phyloP scores from a whole-genome alignment of 257 asterid genomes.

The Fraxinus pennsylvanica region DNA sequence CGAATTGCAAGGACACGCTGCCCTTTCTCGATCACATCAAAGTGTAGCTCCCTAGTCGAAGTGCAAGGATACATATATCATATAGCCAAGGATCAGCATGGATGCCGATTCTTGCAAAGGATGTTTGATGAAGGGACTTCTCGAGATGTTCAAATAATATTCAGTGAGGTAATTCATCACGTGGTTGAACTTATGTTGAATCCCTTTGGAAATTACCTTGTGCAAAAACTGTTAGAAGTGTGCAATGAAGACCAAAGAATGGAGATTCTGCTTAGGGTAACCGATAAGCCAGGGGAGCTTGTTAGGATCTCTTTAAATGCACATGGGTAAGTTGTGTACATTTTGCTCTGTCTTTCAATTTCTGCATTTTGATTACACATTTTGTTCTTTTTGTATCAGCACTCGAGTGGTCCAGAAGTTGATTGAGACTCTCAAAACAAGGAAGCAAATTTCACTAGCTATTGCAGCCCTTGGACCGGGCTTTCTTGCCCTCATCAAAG shows the following conservation, averaged over 20 bases:
- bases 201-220: constrained; percentile 93
- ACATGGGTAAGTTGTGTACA: constrained; percentile 63
- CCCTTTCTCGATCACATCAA: constrained; percentile 43
- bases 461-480: constrained; percentile 86
- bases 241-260: constrained; percentile 88
- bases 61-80: constrained; percentile 51
- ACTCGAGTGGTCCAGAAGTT: constrained; percentile 97
- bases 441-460: constrained; percentile 62
- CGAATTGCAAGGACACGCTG: constrained; percentile 27
- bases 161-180: constrained; percentile 67
- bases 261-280: constrained; percentile 66
- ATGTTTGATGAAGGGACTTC: constrained; percentile 81
- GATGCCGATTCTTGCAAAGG: constrained; percentile 88
- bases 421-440: constrained; percentile 77
- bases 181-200: constrained; percentile 87
- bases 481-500: constrained; percentile 81
- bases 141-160: constrained; percentile 65
- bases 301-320: constrained; percentile 78
- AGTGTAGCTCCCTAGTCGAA: constrained; percentile 55
- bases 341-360: constrained; percentile 12
- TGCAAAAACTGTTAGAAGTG: constrained; percentile 86
- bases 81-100: constrained; percentile 87
- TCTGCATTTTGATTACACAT: constrained; percentile 9
- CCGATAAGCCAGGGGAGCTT: constrained; percentile 75
- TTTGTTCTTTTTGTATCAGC: constrained; percentile 43